phyloP scores from a whole-genome alignment of 768 basidiomycete species.

The Mycena maculata region DNA sequence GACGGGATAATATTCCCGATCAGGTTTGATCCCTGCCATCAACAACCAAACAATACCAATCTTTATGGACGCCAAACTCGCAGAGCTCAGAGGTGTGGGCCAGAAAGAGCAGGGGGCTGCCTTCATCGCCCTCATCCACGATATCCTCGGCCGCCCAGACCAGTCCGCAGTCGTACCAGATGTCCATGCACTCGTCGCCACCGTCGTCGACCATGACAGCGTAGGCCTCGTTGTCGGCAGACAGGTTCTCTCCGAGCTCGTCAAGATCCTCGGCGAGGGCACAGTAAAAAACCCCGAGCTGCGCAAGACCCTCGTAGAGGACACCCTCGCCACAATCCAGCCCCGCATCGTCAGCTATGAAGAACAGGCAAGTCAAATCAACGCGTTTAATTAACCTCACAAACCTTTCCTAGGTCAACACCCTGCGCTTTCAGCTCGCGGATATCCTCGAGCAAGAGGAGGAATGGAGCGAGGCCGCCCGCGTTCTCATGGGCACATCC shows the following conservation, averaged over 20 bases:
- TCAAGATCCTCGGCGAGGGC: slow-evolving; percentile 72
- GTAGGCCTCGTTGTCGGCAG: slow-evolving; percentile 90
- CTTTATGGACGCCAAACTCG: slow-evolving; percentile 73
- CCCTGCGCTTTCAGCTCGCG: slow-evolving; percentile 88
- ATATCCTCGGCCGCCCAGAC: slow-evolving; percentile 67
- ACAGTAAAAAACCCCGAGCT: slow-evolving; percentile 64
- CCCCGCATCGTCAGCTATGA: slow-evolving; percentile 92
- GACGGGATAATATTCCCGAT: slow-evolving; percentile 14
- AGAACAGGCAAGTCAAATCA: slow-evolving; percentile 78
- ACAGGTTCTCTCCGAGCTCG: slow-evolving; percentile 88
- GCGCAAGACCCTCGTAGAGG: slow-evolving; percentile 80
- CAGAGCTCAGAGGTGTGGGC: slow-evolving; percentile 51
- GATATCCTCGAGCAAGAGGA: slow-evolving; percentile 90
- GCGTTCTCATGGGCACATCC: slow-evolving; percentile 91
- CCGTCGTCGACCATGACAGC: slow-evolving; percentile 84
- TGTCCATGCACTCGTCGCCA: slow-evolving; percentile 79
- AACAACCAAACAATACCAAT: background rate
- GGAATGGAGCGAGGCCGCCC: slow-evolving; percentile 94
- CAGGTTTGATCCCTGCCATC: slow-evolving; percentile 8
- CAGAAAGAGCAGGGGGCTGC: slow-evolving; percentile 90
- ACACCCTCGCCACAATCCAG: slow-evolving; percentile 76
- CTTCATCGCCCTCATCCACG: slow-evolving; percentile 75
- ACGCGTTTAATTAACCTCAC: background rate
- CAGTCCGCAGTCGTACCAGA: slow-evolving; percentile 59
- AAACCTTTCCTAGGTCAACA: slow-evolving; percentile 70